Evolutionary conservation across 768 basidiomycete genomes (phyloP).

Genomic region (Tricholoma furcatifolium): DNA sequence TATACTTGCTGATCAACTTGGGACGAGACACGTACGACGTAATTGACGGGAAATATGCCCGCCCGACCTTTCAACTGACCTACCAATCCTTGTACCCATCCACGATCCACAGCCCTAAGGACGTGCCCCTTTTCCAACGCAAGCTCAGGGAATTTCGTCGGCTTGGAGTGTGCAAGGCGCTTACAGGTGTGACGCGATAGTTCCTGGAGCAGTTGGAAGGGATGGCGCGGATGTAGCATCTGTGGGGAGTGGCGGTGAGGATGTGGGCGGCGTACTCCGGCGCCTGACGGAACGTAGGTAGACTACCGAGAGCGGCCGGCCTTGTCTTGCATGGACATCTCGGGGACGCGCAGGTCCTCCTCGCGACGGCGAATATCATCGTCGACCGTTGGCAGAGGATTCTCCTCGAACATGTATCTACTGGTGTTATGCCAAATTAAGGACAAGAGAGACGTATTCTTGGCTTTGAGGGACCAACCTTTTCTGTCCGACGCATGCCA

Average conservation of each 20-base stretch:
- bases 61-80: constrained; percentile 88
- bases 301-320: constrained; percentile 70
- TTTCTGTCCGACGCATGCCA: constrained; percentile 77
- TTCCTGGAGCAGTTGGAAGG: constrained; percentile 20
- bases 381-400: constrained; percentile 67
- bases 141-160: constrained; percentile 86
- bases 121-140: constrained; percentile 91
- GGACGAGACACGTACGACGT: constrained; percentile 63
- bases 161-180: constrained; percentile 89
- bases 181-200: constrained; percentile 83
- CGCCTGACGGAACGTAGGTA: constrained; percentile 33
- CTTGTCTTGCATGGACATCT: constrained; percentile 90
- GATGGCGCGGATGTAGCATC: constrained; percentile 2
- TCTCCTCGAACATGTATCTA: too few species aligned
- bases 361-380: constrained; percentile 82
- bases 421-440: too few species aligned
- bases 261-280: constrained; percentile 11
- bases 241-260: too few species aligned
- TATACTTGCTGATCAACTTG: constrained; percentile 95
- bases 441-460: constrained; percentile 53
- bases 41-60: constrained; percentile 96
- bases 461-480: constrained; percentile 81
- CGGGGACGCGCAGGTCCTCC: constrained; percentile 90
- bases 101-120: constrained; percentile 92
- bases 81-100: constrained; percentile 96